Conservation (phyloP, 116 monocot species). For the Posidonia oceanica region DNA sequence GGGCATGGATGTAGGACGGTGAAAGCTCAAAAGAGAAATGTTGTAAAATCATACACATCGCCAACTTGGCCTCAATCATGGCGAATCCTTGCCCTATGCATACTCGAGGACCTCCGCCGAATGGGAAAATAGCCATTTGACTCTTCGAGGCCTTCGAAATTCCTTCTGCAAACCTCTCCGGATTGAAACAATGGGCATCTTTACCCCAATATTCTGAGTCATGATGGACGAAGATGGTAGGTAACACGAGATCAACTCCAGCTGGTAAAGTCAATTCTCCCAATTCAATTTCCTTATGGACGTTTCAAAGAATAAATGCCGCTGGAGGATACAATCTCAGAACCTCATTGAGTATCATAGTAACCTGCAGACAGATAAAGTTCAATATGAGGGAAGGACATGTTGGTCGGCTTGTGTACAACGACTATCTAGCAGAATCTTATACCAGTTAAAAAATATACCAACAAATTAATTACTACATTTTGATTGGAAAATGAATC, state of each 20-base stretch:
- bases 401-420: too few relatives aligned
- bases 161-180: conserved; percentile 39
- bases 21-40: conserved; percentile 35
- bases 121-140: conserved; percentile 29
- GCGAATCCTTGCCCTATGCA: conserved; percentile 43
- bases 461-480: too few relatives aligned
- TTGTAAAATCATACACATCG: conserved; percentile 28
- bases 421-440: too few relatives aligned
- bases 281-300: conserved; percentile 10
- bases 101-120: conserved; percentile 31
- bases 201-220: conserved; percentile 31
- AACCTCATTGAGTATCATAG: conserved; percentile 32
- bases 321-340: conserved; percentile 33
- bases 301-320: background rate
- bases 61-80: too few relatives aligned
- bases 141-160: conserved; percentile 27
- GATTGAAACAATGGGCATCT: conserved; percentile 40
- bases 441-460: too few relatives aligned
- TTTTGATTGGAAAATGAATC: too few relatives aligned
- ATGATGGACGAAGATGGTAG: conserved; percentile 22
- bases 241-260: conserved; percentile 11
- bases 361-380: conserved; percentile 14
- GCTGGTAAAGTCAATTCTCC: conserved; percentile 19
- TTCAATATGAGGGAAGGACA: too few relatives aligned
- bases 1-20: conserved; percentile 18